Evolutionary conservation across 805 yeast genomes (phyloP).

Genomic region (Candida sakaeoensis): DNA sequence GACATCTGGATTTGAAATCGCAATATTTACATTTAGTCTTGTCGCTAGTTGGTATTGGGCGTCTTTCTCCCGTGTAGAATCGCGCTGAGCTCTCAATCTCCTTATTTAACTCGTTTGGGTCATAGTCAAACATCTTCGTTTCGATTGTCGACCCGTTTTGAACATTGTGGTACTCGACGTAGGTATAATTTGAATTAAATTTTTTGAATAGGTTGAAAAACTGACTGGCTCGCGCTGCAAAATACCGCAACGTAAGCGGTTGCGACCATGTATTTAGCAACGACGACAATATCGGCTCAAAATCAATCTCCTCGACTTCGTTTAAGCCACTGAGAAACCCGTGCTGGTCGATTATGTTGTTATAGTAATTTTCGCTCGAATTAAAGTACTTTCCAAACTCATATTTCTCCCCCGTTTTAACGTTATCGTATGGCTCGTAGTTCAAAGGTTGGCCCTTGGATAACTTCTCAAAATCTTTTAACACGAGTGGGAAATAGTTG

Average conservation of each 20-base stretch:
- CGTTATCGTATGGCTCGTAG: constrained; percentile 37
- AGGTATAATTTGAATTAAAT: constrained; percentile 34
- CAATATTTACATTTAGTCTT: constrained; percentile 50
- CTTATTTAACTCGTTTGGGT: constrained; percentile 22
- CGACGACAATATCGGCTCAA: constrained; percentile 11
- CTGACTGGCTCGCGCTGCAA: constrained; percentile 55
- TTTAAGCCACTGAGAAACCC: constrained; percentile 11
- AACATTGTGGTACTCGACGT: constrained; percentile 51
- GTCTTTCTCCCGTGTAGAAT: constrained; percentile 59
- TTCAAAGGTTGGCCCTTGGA: constrained; percentile 45
- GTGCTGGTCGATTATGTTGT: neutral
- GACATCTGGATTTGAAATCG: constrained; percentile 39
- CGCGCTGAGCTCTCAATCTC: constrained; percentile 31
- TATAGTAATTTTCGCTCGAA: constrained; percentile 1
- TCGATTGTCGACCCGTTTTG: constrained; percentile 33
- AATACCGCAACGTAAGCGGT: constrained; percentile 54
- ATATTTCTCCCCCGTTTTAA: neutral
- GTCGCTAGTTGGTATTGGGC: constrained; percentile 43
- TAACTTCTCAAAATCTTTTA: constrained; percentile 42
- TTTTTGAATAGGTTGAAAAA: constrained; percentile 32
- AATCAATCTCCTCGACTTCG: constrained; percentile 14
- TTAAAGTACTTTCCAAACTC: constrained; percentile 8
- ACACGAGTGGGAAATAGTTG: constrained; percentile 30
- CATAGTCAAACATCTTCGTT: constrained; percentile 36
- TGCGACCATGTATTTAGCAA: constrained; percentile 44